Base-by-base conservation (phyloP, 2,329 filamentous ascomycete species). In the Didymella lethalis region DNA sequence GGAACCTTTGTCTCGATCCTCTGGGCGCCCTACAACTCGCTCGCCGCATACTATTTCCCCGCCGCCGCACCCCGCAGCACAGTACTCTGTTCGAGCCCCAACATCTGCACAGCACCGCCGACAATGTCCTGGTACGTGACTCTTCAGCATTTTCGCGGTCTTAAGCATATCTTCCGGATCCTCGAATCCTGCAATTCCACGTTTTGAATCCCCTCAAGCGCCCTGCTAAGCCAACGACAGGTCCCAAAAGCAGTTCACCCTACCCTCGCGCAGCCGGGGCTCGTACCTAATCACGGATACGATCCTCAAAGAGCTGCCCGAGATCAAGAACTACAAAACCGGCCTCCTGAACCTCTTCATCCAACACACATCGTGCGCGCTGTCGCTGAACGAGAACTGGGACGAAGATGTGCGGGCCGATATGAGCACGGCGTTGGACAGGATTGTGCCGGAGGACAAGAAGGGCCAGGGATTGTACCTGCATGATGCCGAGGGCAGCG, bases 351-450 rank as follows among this genome's bases (percentile, higher is more conserved):
- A 97, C 76, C 84, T 99, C 46, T 99, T 98, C 77, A 85, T 98
- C 54, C 94, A 99, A 80, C 95, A 99, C 80, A 99, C 95, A 5
- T 92, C 88, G 72, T 97, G 93, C 79, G 95, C 91, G 12, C 84
- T 99, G 52, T 91, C 87, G 60, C 81, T 99, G 70, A 99, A 99
- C 75, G 95, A 99, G 84, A 98, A 98, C 80, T 90, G 82, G 81
- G 92, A 93, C 74, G 78, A 81, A 45, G 92, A 96, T 79, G 95
- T 99, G n/a, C 86, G 93, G 58, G 85, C 85, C 40, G 93, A 99
- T 78, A 97, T 98, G 94, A 92, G 87, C 73, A 92, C 97, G 80
- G 92, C 94, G 46, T 82, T 99, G 65, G 94, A 99, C 78, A 84
- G 93, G 44, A 90, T 99, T 70, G 95, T 90, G 41, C 93, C 93